phyloP scores from a whole-genome alignment of 2,329 filamentous ascomycete species.

The Massarina eburnea region DNA sequence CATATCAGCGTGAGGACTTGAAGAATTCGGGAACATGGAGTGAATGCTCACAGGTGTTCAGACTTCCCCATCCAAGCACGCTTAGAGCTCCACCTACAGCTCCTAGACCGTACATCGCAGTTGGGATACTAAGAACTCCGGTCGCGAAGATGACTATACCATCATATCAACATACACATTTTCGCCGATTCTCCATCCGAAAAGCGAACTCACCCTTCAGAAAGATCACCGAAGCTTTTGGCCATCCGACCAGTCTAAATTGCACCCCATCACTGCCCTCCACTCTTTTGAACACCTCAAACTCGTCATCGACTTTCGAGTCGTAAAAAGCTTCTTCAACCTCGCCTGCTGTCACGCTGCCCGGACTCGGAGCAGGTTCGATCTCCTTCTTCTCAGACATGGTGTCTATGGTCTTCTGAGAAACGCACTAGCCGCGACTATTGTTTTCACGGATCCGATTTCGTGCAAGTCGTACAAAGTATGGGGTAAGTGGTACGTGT shows the following conservation, averaged over 20 bases:
- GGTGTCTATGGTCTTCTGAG: background rate
- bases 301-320: slow-evolving; percentile 31
- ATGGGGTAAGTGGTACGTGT: no score
- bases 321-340: slow-evolving; percentile 23
- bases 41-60: slow-evolving; percentile 48
- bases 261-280: slow-evolving; percentile 50
- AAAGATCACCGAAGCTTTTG: slow-evolving; percentile 53
- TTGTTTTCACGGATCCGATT: no score
- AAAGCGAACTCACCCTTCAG: slow-evolving; percentile 42
- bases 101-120: slow-evolving; percentile 48
- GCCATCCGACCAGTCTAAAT: slow-evolving; percentile 56
- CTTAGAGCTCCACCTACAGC: slow-evolving; percentile 49
- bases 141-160: slow-evolving; percentile 48
- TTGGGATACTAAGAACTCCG: slow-evolving; percentile 50
- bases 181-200: background rate
- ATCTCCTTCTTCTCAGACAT: slow-evolving; percentile 23
- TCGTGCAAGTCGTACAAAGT: no score
- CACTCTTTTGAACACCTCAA: slow-evolving; percentile 50
- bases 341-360: slow-evolving; percentile 12
- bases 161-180: background rate
- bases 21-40: background rate
- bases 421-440: no score
- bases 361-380: slow-evolving; percentile 2
- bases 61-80: slow-evolving; percentile 48
- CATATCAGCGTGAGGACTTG: background rate